Conservation (phyloP, 345 rosid genomes). For the Nephelium lappaceum region DNA sequence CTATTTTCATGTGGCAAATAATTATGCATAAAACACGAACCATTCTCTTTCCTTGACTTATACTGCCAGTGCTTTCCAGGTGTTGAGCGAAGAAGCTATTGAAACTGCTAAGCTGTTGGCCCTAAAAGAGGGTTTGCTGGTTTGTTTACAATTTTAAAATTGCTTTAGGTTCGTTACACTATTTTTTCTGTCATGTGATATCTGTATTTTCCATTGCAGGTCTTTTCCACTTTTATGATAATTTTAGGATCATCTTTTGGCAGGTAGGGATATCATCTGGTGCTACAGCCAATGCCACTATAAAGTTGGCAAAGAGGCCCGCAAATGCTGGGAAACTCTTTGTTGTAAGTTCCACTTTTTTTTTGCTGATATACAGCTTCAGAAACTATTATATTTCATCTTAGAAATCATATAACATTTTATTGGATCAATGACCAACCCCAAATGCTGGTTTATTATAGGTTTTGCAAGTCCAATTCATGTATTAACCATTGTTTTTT, state of each 20-base stretch:
- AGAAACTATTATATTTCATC: neutral
- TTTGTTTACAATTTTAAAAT: neutral
- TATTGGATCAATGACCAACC: neutral
- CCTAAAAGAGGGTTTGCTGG: constrained; percentile 53
- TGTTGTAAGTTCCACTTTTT: constrained; percentile 39
- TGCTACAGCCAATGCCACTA: constrained; percentile 57
- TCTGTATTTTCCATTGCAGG: neutral
- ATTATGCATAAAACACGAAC: no score
- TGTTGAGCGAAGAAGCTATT: constrained; percentile 51
- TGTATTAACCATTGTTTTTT: neutral
- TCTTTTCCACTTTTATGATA: neutral
- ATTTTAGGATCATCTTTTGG: neutral
- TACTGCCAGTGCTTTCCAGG: constrained; percentile 26
- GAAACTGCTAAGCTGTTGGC: constrained; percentile 49
- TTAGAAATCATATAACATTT: neutral
- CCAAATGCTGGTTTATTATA: neutral
- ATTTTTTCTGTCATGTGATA: neutral
- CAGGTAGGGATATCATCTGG: constrained; percentile 65
- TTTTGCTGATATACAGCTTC: no score
- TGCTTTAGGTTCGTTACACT: neutral
- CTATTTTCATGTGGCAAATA: no score
- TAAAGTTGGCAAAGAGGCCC: constrained; percentile 51
- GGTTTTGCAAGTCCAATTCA: neutral
- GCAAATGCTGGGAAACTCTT: constrained; percentile 55
- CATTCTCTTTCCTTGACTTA: neutral